Conservation (phyloP, 306 rosid species). For the Acacia confusa region DNA sequence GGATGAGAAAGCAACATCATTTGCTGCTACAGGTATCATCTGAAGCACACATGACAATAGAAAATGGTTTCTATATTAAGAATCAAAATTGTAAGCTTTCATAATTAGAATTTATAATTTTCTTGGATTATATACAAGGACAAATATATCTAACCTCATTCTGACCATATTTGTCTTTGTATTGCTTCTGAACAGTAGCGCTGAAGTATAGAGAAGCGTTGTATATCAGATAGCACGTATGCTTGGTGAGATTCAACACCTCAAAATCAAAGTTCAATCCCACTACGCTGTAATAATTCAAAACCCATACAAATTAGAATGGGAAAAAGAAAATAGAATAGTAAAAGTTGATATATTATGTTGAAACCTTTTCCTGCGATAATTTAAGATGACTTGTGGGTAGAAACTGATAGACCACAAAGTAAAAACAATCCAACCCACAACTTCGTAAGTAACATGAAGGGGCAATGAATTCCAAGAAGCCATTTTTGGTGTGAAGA, state of each 20-base stretch:
- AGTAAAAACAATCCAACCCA: conserved; percentile 80
- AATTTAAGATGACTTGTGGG: conserved; percentile 83
- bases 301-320: too few relatives aligned
- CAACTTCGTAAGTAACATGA: conserved; percentile 57
- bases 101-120: not conserved
- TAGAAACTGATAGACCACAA: conserved; percentile 79
- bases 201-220: conserved; percentile 82
- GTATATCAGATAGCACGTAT: conserved; percentile 76
- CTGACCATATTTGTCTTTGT: conserved; percentile 64
- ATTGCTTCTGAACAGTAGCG: conserved; percentile 66
- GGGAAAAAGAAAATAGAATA: too few relatives aligned
- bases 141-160: not conserved
- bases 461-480: conserved; percentile 77
- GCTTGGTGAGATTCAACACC: conserved; percentile 81
- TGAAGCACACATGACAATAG: conserved; percentile 26
- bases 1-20: conserved; percentile 86
- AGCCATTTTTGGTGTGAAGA: conserved; percentile 34
- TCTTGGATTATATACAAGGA: not conserved
- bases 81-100: not conserved
- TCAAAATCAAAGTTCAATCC: conserved; percentile 88
- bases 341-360: too few relatives aligned
- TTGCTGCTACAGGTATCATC: conserved; percentile 98
- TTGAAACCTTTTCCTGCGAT: conserved; percentile 70
- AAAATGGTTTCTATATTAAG: too few relatives aligned
- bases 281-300: conserved; percentile 56